Base-by-base conservation (phyloP, 345 rosid species). In the Luvunga scandens region DNA sequence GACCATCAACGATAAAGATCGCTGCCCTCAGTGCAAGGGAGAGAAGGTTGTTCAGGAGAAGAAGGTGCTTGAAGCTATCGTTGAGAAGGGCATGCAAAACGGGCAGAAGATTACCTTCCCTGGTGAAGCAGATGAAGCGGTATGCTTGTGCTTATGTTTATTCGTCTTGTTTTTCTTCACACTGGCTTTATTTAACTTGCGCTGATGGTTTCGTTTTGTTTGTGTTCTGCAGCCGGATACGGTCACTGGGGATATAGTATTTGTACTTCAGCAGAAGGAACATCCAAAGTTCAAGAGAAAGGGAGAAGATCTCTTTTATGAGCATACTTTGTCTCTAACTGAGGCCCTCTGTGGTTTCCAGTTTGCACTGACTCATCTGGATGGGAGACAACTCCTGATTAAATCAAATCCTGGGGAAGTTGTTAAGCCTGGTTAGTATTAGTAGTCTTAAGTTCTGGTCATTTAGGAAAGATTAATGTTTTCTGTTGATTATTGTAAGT, bases 261-360 rank as follows among this genome's bases (percentile, higher is more conserved):
- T 92, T 64, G 87, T 94, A 56, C 85, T 96, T 75, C 98, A 96
- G 83, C 96, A 89, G 77, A 91, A 93, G 90, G 99, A 96, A 30
- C 94, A 96, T 81, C 94, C 97, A 0, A 91, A 71, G 69, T 96
- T 94, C 83, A 91, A 92, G 89, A 81, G 98, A 72, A 91, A 89
- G 87, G 97, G 93, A 0, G 97, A 96, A 3, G 97, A 96, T 78
- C 91, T 96, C 18, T 87, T 89, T 70, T 91, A 91, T 71, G 99
- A 96, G 50, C 98, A 94, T 68, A 85, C 85, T 1, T 84, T 94
- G 42, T 87, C 97, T 22, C 95, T 96, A 14, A 86, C 98, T 0
- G 99, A 96, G 82, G 97, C 99, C 55, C 86, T 96, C 4, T 96
- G 98, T 72, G 99, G 98, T 42, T 96, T 94, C 84, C 91, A 91